These are phyloP conservation scores for Clathrospora elynae DNA, from an alignment of 2,329 filamentous ascomycete genomes.

Conservation along the genomic window DNA sequence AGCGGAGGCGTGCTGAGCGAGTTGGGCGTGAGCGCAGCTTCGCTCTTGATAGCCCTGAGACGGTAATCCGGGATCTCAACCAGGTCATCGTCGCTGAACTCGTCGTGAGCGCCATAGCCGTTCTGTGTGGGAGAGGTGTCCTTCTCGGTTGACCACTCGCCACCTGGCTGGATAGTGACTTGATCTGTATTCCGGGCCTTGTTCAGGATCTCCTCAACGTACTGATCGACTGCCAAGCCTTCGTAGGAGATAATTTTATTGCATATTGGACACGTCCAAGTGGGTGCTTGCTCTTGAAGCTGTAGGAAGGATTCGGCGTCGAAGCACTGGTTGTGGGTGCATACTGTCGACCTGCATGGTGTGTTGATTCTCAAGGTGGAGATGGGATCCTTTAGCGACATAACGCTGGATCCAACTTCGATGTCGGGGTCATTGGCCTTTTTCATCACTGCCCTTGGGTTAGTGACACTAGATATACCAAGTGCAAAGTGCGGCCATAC, in stretches of 20 bases:
- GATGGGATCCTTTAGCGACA: conserved; percentile 91
- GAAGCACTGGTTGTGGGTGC: conserved; percentile 92
- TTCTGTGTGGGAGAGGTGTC: conserved; percentile 47
- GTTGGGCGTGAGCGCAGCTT: conserved; percentile 44
- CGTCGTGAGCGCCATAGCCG: conserved; percentile 45
- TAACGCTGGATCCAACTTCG: conserved; percentile 81
- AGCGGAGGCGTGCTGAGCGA: conserved; percentile 53
- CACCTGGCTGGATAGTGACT: conserved; percentile 87
- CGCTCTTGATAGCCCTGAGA: conserved; percentile 49
- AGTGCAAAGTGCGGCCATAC: conserved; percentile 53
- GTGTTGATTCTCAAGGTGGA: conserved; percentile 81
- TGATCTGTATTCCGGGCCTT: conserved; percentile 77
- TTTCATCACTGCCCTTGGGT: conserved; percentile 65
- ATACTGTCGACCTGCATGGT: conserved; percentile 78
- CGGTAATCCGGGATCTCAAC: conserved; percentile 52
- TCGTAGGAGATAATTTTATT: conserved; percentile 82
- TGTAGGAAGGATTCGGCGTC: conserved; percentile 91
- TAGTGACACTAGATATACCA: conserved; percentile 3
- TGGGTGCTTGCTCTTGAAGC: conserved; percentile 92
- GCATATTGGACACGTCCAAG: conserved; percentile 96
- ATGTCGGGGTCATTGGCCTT: conserved; percentile 88
- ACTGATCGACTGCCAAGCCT: conserved; percentile 85
- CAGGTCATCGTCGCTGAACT: conserved; percentile 53
- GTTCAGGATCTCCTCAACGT: conserved; percentile 83
- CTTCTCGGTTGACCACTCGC: conserved; percentile 68